Evolutionary conservation across 73 alveolate species (phyloP).

Genomic region (Halteria grandinella): DNA sequence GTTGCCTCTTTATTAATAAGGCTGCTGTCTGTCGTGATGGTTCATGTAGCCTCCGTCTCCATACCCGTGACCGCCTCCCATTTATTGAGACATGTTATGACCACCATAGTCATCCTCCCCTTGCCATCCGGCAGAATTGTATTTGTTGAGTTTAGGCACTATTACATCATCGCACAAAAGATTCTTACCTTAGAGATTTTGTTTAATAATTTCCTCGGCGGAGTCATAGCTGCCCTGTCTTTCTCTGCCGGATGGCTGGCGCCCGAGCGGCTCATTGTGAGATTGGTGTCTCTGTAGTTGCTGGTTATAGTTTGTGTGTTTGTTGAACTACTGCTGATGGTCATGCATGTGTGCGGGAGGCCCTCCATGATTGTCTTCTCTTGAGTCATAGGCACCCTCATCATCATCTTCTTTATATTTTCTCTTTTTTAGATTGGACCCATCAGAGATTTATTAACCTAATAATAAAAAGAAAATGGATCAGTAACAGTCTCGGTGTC

Average conservation of each 20-base stretch:
- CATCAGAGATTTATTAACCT: no score
- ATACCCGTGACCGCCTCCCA: background rate
- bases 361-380: background rate
- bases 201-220: conserved; percentile 36
- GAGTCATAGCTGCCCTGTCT: conserved; percentile 13
- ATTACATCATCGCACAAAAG: background rate
- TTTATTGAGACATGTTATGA: background rate
- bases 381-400: background rate
- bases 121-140: no score
- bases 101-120: no score
- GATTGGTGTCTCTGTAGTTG: no score
- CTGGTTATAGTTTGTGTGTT: background rate
- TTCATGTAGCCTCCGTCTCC: background rate
- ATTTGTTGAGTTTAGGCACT: background rate
- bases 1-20: no score
- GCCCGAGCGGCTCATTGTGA: no score
- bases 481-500: no score
- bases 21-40: background rate
- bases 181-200: background rate
- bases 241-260: background rate
- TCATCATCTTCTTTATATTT: conserved; percentile 15
- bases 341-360: background rate
- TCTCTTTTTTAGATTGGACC: background rate
- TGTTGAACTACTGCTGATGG: background rate
- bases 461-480: no score